A percentile compares a stretch with the other conserved stretches of the same genome.
Conservation (phyloP, 2,329 filamentous ascomycete genomes). For the Ophiostoma angusticollis region DNA sequence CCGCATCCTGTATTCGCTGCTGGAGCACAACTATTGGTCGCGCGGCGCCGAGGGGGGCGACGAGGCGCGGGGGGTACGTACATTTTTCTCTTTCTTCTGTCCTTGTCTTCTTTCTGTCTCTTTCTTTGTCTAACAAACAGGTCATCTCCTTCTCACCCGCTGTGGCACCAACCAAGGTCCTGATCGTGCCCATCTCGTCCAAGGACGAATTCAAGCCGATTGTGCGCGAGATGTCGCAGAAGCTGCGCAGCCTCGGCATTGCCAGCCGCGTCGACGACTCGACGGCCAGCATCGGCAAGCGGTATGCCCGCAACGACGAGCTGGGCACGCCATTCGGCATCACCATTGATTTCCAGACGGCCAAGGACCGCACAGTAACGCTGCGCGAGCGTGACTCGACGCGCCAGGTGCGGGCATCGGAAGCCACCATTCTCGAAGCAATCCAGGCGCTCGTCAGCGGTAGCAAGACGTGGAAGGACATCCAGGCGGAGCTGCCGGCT, state of each 20-base stretch:
- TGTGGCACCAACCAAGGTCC: conserved; percentile 87
- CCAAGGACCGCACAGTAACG: conserved; percentile 77
- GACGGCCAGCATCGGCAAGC: conserved; percentile 84
- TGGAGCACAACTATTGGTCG: conserved; percentile 94
- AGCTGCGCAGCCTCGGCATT: conserved; percentile 62
- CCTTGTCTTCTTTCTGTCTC: not conserved
- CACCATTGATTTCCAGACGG: conserved; percentile 90
- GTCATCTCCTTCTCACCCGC: conserved; percentile 43
- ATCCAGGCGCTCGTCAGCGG: conserved; percentile 40
- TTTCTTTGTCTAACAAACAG: conserved; percentile 44
- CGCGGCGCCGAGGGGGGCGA: conserved; percentile 57
- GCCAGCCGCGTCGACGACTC: conserved; percentile 84
- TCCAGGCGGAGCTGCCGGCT: conserved; percentile 65
- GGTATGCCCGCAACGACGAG: conserved; percentile 90
- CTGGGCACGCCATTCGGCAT: conserved; percentile 88
- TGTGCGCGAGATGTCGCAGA: conserved; percentile 57
- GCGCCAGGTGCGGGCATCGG: conserved; percentile 73
- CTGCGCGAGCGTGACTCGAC: conserved; percentile 84
- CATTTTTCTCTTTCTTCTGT: not conserved
- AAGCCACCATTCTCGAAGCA: conserved; percentile 69
- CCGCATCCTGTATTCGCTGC: conserved; percentile 80
- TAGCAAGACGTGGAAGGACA: conserved; percentile 49
- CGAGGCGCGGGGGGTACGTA: conserved; percentile 73
- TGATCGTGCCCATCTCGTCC: conserved; percentile 77
- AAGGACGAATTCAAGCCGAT: conserved; percentile 73